Evolutionary conservation across 2,329 filamentous ascomycete species (phyloP), one percentile per base, ranked within the genome.

Genomic region (Tolypocladium guangdongense): DNA sequence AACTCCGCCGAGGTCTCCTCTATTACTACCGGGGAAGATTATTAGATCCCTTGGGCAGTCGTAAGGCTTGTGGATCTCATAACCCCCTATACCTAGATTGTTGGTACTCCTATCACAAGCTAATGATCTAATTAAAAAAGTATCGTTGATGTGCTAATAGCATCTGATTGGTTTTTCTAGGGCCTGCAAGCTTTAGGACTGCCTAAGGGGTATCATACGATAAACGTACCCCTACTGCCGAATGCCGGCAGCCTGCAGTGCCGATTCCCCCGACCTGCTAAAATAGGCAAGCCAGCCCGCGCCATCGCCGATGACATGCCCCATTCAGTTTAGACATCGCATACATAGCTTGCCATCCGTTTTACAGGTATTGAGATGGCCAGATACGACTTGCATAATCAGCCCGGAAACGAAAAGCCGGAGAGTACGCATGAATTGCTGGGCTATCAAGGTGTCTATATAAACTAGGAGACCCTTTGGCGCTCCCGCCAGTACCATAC

Each of bases 181-280:
- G n/a, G n/a, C n/a, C n/a, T n/a, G n/a, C n/a, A n/a, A n/a, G n/a
- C n/a, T n/a, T n/a, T n/a, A n/a, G n/a, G n/a, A n/a, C n/a, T n/a
- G n/a, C n/a, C n/a, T n/a, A n/a, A n/a, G n/a, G n/a, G n/a, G n/a
- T n/a, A n/a, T n/a, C n/a, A n/a, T n/a, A n/a, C n/a, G n/a, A n/a
- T n/a, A n/a, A n/a, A n/a, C 41, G 24, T 37, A 56, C 7, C 3
- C 11, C n/a, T 24, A 54, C 49, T 57, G 57, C 57, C 57, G 54
- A 58, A 51, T 58, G 53, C 50, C 57, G 55, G 57, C 47, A 27
- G 35, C 32, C 32, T n/a, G 48, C 55, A 52, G 37, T 51, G 50
- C 50, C 52, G 59, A 57, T 55, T 53, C 51, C 33, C 39, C 53
- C 50, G 54, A 60, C 59, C 59, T 60, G 50, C 59, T 56, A 18